phyloP scores from a whole-genome alignment of 306 rosid genomes.

The Canavalia ensiformis region DNA sequence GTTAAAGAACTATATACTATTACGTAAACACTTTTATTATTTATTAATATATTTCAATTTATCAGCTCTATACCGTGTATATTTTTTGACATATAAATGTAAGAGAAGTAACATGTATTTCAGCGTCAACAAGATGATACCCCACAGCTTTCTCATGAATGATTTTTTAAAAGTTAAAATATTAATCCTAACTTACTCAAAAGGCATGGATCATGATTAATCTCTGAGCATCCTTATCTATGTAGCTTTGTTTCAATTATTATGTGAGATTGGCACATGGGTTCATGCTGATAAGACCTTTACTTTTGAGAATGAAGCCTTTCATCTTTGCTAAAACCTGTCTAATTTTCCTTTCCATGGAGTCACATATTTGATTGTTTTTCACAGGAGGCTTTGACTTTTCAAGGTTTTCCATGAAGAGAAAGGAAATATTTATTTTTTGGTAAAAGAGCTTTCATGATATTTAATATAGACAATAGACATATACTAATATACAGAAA shows the following conservation, averaged over 20 bases:
- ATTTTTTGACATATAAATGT: not conserved
- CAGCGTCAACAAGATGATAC: not conserved
- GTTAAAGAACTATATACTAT: not conserved
- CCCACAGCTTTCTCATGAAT: not conserved
- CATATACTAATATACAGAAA: not conserved
- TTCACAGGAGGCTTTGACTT: too few relatives aligned
- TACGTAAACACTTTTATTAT: not conserved
- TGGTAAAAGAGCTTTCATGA: not conserved
- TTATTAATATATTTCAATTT: too few relatives aligned
- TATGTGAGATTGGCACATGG: slow-evolving; percentile 52
- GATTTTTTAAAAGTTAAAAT: not conserved
- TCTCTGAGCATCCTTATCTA: slow-evolving; percentile 1
- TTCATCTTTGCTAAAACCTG: slow-evolving; percentile 13
- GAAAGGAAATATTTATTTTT: not conserved
- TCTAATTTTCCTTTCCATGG: not conserved
- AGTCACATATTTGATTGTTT: slow-evolving; percentile 17
- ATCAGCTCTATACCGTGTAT: not conserved
- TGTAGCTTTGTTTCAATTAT: slow-evolving; percentile 23
- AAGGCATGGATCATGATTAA: slow-evolving; percentile 45
- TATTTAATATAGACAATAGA: not conserved
- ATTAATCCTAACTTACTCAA: slow-evolving; percentile 17
- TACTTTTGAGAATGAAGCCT: slow-evolving; percentile 40
- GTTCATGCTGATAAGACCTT: slow-evolving; percentile 21
- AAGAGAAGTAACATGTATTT: slow-evolving; percentile 10
- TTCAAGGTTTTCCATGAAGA: not conserved